Evolutionary conservation across 2,329 filamentous ascomycete genomes (phyloP).

Genomic region (Botrytis deweyae): DNA sequence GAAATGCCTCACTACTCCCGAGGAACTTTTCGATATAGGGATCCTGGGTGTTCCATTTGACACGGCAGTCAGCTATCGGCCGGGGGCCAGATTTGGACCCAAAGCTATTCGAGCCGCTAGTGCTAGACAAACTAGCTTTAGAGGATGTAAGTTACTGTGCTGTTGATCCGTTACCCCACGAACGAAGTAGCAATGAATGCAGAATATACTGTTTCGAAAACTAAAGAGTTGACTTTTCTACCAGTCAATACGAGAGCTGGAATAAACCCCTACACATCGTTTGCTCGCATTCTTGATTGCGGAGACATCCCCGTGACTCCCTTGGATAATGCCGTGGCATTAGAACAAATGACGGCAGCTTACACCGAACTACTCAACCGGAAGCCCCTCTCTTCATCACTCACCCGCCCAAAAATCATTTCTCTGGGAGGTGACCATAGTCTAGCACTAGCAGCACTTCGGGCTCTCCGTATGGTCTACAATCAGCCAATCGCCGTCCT

Average conservation of each 20-base stretch:
- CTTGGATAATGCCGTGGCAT: conserved; percentile 79
- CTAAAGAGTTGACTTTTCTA: neutral
- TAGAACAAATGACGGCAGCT: conserved; percentile 69
- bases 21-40: conserved; percentile 63
- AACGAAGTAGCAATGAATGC: neutral
- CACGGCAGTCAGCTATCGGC: conserved; percentile 68
- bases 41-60: conserved; percentile 74
- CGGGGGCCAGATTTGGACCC: conserved; percentile 79
- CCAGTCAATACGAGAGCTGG: conserved; percentile 71
- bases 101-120: conserved; percentile 84
- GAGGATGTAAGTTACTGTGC: conserved; percentile 54
- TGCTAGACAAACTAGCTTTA: conserved; percentile 73
- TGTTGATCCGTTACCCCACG: neutral
- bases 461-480: conserved; percentile 63
- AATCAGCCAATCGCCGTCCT: conserved; percentile 65
- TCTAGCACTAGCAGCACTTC: conserved; percentile 66
- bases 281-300: conserved; percentile 81
- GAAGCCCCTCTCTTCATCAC: conserved; percentile 32
- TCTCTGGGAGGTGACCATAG: conserved; percentile 74
- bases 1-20: conserved; percentile 67
- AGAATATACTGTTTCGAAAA: neutral
- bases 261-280: conserved; percentile 79
- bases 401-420: conserved; percentile 47
- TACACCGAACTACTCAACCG: conserved; percentile 36
- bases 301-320: conserved; percentile 87